Evolutionary conservation across 2,329 filamentous ascomycete genomes (phyloP).

Genomic region (Tolypocladium inflatum): DNA sequence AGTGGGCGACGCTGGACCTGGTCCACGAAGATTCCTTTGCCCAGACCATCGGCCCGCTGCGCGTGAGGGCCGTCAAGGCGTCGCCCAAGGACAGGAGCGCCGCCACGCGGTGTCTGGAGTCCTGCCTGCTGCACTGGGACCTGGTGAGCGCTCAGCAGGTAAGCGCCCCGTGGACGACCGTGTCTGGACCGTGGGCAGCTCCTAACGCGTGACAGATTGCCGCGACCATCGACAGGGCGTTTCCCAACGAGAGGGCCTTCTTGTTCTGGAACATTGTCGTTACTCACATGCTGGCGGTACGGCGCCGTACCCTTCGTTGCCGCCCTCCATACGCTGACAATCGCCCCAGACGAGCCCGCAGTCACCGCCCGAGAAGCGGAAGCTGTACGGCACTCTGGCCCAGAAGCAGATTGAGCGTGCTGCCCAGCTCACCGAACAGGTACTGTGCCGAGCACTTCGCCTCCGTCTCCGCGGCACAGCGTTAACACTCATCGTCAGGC

Average conservation of each 20-base stretch:
- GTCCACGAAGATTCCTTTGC: conserved; percentile 29
- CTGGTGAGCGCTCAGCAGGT: conserved; percentile 48
- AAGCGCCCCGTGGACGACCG: background rate
- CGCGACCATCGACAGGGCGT: conserved; percentile 40
- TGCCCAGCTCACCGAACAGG: conserved; percentile 34
- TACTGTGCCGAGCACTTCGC: conserved; percentile 9
- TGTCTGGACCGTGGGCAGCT: background rate
- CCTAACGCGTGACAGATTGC: conserved; percentile 34
- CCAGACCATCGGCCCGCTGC: conserved; percentile 39
- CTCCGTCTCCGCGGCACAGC: no score
- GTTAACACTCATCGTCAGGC: conserved; percentile 8
- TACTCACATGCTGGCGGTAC: conserved; percentile 43
- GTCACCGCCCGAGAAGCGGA: conserved; percentile 36
- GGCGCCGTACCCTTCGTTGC: conserved; percentile 5
- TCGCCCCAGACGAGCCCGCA: conserved; percentile 33
- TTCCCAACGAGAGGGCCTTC: conserved; percentile 35
- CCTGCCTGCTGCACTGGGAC: conserved; percentile 46
- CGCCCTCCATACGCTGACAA: background rate
- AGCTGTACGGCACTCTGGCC: conserved; percentile 41
- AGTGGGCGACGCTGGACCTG: conserved; percentile 39
- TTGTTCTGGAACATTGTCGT: conserved; percentile 47
- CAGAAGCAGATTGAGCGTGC: conserved; percentile 42
- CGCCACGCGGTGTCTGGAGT: conserved; percentile 36
- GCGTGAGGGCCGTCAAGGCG: conserved; percentile 41
- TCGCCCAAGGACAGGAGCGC: conserved; percentile 34